phyloP scores from a whole-genome alignment of 2,329 filamentous ascomycete genomes.

The Ascocoryne sarcoides region DNA sequence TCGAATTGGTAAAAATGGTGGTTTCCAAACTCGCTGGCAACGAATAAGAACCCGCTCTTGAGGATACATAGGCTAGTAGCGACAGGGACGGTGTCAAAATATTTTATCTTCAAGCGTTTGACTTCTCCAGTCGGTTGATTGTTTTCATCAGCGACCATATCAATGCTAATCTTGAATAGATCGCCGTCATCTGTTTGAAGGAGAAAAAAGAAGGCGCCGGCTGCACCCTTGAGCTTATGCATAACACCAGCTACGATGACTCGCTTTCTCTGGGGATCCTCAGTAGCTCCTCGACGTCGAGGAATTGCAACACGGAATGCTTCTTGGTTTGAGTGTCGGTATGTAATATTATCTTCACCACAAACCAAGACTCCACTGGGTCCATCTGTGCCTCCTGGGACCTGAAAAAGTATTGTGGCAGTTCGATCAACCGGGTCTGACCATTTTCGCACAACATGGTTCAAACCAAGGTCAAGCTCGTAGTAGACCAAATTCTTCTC shows the following conservation, averaged over 20 bases:
- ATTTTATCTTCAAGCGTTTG: conserved; percentile 80
- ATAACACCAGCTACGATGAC: conserved; percentile 86
- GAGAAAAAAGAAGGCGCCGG: conserved; percentile 91
- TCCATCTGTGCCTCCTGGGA: conserved; percentile 86
- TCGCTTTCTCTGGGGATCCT: conserved; percentile 86
- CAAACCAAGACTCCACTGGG: conserved; percentile 94
- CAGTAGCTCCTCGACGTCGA: conserved; percentile 73
- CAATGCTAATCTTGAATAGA: conserved; percentile 90
- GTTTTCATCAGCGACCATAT: conserved; percentile 75
- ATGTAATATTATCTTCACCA: conserved; percentile 88
- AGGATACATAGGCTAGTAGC: conserved; percentile 83
- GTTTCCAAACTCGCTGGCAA: conserved; percentile 86
- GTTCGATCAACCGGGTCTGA: conserved; percentile 86
- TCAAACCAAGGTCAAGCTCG: conserved; percentile 90
- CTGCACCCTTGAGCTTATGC: conserved; percentile 80
- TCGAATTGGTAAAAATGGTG: conserved; percentile 96
- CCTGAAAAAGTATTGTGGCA: conserved; percentile 84
- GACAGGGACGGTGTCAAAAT: conserved; percentile 92
- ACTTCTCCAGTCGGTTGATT: conserved; percentile 77
- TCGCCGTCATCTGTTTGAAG: conserved; percentile 97
- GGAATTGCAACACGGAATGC: conserved; percentile 85
- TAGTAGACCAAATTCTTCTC: conserved; percentile 96
- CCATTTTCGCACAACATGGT: conserved; percentile 96
- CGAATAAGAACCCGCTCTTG: conserved; percentile 91
- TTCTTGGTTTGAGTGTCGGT: conserved; percentile 92